Base-by-base conservation (phyloP, 2,329 filamentous ascomycete species). In the Fonsecaea erecta region DNA sequence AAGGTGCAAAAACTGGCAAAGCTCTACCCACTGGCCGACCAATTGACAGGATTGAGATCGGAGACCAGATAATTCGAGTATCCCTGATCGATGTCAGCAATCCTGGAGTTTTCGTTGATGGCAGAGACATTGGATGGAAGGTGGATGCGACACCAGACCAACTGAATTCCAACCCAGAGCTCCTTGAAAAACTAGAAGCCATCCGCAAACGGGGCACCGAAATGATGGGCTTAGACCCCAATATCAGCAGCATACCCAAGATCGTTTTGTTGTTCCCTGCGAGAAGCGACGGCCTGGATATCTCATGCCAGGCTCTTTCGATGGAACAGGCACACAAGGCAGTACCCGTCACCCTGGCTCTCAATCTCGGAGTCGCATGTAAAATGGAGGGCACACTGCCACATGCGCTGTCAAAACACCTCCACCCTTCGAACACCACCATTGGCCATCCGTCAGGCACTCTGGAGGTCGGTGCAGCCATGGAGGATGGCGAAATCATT, bases 201-300 rank as follows among this genome's bases (percentile, higher is more conserved):
- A 86, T 91, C 60, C 81, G 88, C 1, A 80, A 79, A 54, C 78
- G 81, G 52, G 88, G 85, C 0, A 84, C 86, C 0, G 80, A 83
- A 0, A 79, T 78, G 26, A 91, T 91, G 88, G 87, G 87, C 0
- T 77, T 91, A 53, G 81, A 82, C 7, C 70, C 74, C 3, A 75
- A 78, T 0, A 75, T 77, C 12, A 76, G 77, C 0, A 76, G 76
- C 1, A 83, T 83, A 6, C 81, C 83, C 0, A 81, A 83, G 0
- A 86, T 85, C 1, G 84, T 90, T 1, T 88, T 88, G 0, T 89
- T 90, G 73, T 86, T 90, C 40, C 84, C 82, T 14, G 76, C 89
- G 16, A 80, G 88, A 0, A 83, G 82, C 2, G 57, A 66, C 9
- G 40, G 40, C 12, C 14, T 64, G 6, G 78, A 82, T 70, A 67